Percentiles rank a stretch among this genome's conserved stretches.
Evolutionary conservation across 2,329 filamentous ascomycete species (phyloP).

Genomic region (Aaosphaeria arxii): DNA sequence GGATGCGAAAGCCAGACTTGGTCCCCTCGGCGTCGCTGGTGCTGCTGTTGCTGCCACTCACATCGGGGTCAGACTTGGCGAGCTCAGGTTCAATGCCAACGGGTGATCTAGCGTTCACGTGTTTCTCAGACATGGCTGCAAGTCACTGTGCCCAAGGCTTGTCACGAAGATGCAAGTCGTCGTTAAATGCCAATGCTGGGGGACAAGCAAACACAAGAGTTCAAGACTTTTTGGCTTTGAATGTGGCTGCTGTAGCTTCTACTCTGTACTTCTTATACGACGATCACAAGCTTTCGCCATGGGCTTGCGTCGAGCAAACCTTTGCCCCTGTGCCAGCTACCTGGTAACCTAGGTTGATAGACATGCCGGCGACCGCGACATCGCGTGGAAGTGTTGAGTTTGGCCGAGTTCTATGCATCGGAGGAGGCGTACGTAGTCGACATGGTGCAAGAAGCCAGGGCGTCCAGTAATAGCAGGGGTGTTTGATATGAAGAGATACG

Average conservation of each 20-base stretch:
- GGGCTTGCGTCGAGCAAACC: too few species aligned
- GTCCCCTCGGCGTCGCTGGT: slow-evolving; percentile 1
- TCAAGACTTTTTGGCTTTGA: neutral
- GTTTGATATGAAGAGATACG: too few species aligned
- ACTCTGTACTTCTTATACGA: too few species aligned
- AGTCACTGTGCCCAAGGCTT: neutral
- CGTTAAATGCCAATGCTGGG: neutral
- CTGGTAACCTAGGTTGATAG: too few species aligned
- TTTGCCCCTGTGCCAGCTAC: too few species aligned
- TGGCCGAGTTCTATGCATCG: too few species aligned
- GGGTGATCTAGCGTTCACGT: slow-evolving; percentile 2
- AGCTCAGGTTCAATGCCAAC: slow-evolving; percentile 8
- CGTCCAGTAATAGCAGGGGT: neutral
- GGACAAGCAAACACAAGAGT: neutral
- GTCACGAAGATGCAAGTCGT: neutral
- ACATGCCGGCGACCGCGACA: too few species aligned
- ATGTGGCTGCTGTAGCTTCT: too few species aligned
- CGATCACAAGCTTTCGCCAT: too few species aligned
- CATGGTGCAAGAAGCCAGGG: neutral
- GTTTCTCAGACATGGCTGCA: slow-evolving; percentile 4
- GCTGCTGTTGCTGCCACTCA: slow-evolving; percentile 16
- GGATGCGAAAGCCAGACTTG: slow-evolving; percentile 2
- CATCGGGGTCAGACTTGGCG: slow-evolving; percentile 17
- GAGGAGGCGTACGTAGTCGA: too few species aligned
- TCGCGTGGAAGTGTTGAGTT: too few species aligned